These are phyloP conservation scores for Neophaeococcomyces aloes DNA, from an alignment of 2,329 filamentous ascomycete species.

Conservation along the genomic window DNA sequence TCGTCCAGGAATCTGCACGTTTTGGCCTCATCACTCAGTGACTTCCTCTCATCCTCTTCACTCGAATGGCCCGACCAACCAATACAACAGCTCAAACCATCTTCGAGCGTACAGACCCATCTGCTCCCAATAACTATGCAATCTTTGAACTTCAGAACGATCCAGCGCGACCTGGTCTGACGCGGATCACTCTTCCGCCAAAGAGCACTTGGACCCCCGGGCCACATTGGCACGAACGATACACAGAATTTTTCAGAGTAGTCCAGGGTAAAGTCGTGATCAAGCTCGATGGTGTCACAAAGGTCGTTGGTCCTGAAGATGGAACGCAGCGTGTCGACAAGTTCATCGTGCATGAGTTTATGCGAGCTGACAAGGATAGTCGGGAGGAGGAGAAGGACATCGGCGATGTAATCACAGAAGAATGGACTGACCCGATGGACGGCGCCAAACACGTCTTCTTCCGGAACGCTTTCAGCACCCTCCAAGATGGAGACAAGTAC, in stretches of 20 bases:
- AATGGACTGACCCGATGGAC: slow-evolving; percentile 39
- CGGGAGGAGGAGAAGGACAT: slow-evolving; percentile 11
- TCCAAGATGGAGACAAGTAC: slow-evolving; percentile 2
- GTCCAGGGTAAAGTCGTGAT: slow-evolving; percentile 29
- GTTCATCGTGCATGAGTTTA: slow-evolving; percentile 38
- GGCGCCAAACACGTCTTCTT: slow-evolving; percentile 41
- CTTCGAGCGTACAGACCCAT: background rate
- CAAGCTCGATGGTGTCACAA: slow-evolving; percentile 24
- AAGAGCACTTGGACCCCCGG: slow-evolving; percentile 40
- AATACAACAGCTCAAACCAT: background rate
- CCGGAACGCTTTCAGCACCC: slow-evolving; percentile 25
- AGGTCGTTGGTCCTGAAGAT: slow-evolving; percentile 20
- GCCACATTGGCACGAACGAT: slow-evolving; percentile 40
- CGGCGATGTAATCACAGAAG: slow-evolving; percentile 34
- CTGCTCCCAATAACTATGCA: background rate
- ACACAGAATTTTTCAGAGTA: slow-evolving; percentile 39
- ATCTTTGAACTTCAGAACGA: slow-evolving; percentile 2
- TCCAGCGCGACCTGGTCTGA: slow-evolving; percentile 3
- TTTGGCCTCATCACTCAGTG: background rate
- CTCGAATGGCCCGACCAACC: background rate
- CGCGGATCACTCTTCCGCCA: slow-evolving; percentile 32
- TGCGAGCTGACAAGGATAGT: slow-evolving; percentile 25
- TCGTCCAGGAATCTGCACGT: too few species aligned
- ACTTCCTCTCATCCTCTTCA: background rate
- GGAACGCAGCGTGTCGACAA: slow-evolving; percentile 15